phyloP scores from a whole-genome alignment of 768 basidiomycete species.

The Tulasnella sp. region DNA sequence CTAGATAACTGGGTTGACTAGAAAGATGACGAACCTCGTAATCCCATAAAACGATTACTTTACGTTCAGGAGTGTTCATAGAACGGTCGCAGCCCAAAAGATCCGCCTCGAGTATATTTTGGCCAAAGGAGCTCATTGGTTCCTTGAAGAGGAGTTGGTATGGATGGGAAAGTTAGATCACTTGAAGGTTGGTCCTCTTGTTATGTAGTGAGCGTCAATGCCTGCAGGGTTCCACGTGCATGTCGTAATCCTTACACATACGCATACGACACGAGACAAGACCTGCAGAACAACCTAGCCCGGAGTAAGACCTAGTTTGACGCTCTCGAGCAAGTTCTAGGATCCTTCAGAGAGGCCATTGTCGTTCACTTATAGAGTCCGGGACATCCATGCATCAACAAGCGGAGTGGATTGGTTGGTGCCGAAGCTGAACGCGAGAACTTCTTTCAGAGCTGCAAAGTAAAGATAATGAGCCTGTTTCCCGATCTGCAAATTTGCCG shows the following conservation, averaged over 20 bases:
- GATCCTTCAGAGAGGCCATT: no score
- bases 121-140: background rate
- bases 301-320: no score
- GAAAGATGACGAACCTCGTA: background rate
- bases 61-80: background rate
- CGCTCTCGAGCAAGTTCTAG: no score
- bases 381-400: no score
- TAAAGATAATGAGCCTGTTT: background rate
- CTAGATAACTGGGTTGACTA: background rate
- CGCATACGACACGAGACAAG: no score
- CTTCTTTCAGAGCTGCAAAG: background rate
- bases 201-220: no score
- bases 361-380: no score
- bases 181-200: no score
- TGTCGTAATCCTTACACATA: no score
- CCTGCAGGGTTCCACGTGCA: background rate
- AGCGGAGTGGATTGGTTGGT: no score
- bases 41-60: background rate
- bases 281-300: no score
- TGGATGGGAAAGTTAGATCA: background rate
- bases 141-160: background rate
- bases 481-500: background rate
- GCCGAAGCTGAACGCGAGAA: background rate
- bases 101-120: background rate
- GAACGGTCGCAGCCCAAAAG: background rate